A percentile compares a stretch with the other conserved stretches of the same genome.
Conservation (phyloP, 805 yeast species). For the Saturnispora ahearnii region DNA sequence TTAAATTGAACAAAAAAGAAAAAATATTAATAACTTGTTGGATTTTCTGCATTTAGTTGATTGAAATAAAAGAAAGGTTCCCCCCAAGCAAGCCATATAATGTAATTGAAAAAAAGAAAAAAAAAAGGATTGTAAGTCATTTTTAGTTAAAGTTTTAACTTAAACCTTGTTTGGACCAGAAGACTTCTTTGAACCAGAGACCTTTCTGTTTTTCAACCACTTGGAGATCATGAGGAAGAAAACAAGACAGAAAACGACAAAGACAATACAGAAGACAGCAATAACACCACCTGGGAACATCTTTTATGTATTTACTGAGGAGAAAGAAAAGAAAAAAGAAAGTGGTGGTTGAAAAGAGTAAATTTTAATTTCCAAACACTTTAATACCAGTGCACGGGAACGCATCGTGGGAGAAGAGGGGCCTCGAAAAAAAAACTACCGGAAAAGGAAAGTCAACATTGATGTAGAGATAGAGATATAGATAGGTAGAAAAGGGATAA, state of each 20-base stretch:
- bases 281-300: conserved; percentile 62
- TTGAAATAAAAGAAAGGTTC: neutral
- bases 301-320: conserved; percentile 9
- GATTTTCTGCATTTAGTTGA: neutral
- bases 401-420: no score
- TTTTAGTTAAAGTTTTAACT: neutral
- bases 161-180: neutral
- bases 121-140: neutral
- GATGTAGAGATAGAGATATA: no score
- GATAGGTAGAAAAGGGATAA: no score
- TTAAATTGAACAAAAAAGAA: neutral
- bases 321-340: neutral
- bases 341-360: no score
- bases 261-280: conserved; percentile 47
- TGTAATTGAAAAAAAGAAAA: neutral
- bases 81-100: conserved; percentile 1
- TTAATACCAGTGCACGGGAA: no score
- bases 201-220: conserved; percentile 24
- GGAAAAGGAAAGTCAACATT: no score
- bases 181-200: neutral
- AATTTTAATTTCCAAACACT: no score
- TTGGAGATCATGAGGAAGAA: conserved; percentile 23
- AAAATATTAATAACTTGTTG: neutral
- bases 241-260: conserved; percentile 33
- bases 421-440: no score